Evolutionary conservation across 768 basidiomycete species (phyloP).

Genomic region (Pleurotus sapidus): DNA sequence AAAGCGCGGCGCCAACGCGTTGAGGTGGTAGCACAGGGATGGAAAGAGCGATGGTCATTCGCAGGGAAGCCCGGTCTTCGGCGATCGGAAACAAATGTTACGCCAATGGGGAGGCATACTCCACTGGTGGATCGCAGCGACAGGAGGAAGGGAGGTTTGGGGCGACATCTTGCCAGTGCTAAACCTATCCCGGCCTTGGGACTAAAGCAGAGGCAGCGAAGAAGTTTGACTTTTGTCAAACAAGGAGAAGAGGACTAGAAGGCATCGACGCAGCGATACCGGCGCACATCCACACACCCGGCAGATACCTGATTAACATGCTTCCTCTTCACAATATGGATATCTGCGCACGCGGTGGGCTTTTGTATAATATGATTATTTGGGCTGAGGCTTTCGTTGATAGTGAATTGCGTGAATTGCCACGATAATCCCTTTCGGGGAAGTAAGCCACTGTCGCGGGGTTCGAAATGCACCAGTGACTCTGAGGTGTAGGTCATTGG

Average conservation of each 20-base stretch:
- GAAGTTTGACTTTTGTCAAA: background rate
- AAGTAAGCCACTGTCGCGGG: too few species aligned
- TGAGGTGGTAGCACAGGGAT: constrained; percentile 47
- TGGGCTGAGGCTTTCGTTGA: too few species aligned
- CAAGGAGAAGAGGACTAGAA: background rate
- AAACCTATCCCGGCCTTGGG: constrained; percentile 1
- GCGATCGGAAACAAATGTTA: constrained; percentile 45
- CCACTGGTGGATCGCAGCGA: background rate
- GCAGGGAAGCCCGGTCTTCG: constrained; percentile 23
- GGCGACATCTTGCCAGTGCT: background rate
- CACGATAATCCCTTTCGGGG: too few species aligned
- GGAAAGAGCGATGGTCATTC: constrained; percentile 50
- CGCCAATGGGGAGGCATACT: constrained; percentile 35
- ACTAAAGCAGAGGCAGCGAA: background rate
- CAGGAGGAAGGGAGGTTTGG: background rate
- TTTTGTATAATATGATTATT: too few species aligned
- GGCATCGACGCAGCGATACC: too few species aligned
- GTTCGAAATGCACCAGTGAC: too few species aligned
- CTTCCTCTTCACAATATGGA: too few species aligned
- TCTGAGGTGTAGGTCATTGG: too few species aligned
- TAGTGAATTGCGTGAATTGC: too few species aligned
- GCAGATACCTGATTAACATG: too few species aligned
- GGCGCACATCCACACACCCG: too few species aligned
- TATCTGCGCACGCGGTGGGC: too few species aligned
- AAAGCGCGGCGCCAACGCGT: constrained; percentile 21